Evolutionary conservation across 169 alveolate genomes (phyloP).

Genomic region (Babesia bovis): DNA sequence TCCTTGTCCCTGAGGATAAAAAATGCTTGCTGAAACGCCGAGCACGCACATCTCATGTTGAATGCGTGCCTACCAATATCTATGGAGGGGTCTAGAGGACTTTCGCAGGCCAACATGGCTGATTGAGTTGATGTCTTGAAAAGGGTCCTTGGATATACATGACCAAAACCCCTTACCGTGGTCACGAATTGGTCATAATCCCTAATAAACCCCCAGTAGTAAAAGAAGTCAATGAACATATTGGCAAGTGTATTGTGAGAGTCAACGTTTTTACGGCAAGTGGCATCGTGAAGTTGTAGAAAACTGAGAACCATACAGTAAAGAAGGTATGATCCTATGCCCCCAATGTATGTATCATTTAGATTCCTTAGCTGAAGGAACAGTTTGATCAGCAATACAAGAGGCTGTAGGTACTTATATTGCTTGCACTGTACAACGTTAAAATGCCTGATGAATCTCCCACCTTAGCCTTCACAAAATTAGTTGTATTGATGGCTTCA

Average conservation of each 20-base stretch:
- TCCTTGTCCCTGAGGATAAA: constrained; percentile 42
- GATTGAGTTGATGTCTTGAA: constrained; percentile 36
- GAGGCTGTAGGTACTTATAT: constrained; percentile 74
- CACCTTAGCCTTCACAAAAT: constrained; percentile 55
- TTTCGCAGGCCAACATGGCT: constrained; percentile 63
- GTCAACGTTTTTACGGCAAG: constrained; percentile 42
- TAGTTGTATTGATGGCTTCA: constrained; percentile 43
- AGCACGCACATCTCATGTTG: constrained; percentile 44
- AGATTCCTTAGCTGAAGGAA: constrained; percentile 73
- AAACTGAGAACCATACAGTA: constrained; percentile 77
- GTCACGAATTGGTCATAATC: constrained; percentile 63
- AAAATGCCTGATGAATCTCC: neutral
- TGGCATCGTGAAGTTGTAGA: constrained; percentile 72
- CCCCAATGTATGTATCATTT: constrained; percentile 77
- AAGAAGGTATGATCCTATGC: constrained; percentile 75
- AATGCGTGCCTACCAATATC: constrained; percentile 58
- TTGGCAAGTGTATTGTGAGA: constrained; percentile 50
- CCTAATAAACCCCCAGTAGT: constrained; percentile 73
- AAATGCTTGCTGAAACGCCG: constrained; percentile 61
- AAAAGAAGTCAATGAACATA: constrained; percentile 69
- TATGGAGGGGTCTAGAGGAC: constrained; percentile 59
- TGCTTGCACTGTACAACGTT: constrained; percentile 45
- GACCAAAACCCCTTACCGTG: constrained; percentile 75
- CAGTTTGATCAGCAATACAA: constrained; percentile 68
- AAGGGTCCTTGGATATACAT: constrained; percentile 67